A percentile compares a stretch with the other conserved stretches of the same genome.
Conservation (phyloP, 371 early-diverging fungal species). For the Mucor ambiguus region DNA sequence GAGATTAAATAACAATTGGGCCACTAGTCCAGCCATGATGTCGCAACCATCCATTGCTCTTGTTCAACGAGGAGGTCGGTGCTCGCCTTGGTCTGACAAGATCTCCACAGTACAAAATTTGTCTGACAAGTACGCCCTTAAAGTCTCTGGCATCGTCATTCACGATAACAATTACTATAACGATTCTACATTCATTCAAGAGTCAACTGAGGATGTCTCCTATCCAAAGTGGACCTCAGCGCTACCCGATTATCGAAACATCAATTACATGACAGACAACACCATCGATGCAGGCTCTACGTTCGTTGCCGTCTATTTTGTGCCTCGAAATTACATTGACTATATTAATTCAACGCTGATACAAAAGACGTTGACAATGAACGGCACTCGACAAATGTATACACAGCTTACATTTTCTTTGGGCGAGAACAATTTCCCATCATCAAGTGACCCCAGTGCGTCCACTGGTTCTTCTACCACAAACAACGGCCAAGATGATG, state of each 20-base stretch:
- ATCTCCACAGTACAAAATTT: constrained; percentile 22
- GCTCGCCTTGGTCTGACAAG: constrained; percentile 41
- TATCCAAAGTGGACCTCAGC: constrained; percentile 26
- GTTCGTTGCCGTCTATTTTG: constrained; percentile 37
- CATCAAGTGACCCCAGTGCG: constrained; percentile 9
- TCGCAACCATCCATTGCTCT: constrained; percentile 39
- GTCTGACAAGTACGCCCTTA: constrained; percentile 24
- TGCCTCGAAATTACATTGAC: constrained; percentile 26
- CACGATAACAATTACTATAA: constrained; percentile 31
- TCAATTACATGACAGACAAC: constrained; percentile 41
- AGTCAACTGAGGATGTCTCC: constrained; percentile 18
- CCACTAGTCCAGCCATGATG: constrained; percentile 28
- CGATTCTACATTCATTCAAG: constrained; percentile 7
- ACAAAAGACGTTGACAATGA: constrained; percentile 4
- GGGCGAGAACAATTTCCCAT: constrained; percentile 18
- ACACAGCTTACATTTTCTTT: constrained; percentile 21
- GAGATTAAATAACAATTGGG: constrained; percentile 15
- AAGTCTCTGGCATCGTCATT: constrained; percentile 33
- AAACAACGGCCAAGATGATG: neutral
- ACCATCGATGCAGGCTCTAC: constrained; percentile 20
- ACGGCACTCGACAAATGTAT: constrained; percentile 9
- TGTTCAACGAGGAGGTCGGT: constrained; percentile 32
- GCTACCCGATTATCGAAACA: constrained; percentile 31
- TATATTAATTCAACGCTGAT: constrained; percentile 14
- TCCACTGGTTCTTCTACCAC: neutral